phyloP scores from a whole-genome alignment of 2,329 filamentous ascomycete species.

The Sporothrix curviconia region DNA sequence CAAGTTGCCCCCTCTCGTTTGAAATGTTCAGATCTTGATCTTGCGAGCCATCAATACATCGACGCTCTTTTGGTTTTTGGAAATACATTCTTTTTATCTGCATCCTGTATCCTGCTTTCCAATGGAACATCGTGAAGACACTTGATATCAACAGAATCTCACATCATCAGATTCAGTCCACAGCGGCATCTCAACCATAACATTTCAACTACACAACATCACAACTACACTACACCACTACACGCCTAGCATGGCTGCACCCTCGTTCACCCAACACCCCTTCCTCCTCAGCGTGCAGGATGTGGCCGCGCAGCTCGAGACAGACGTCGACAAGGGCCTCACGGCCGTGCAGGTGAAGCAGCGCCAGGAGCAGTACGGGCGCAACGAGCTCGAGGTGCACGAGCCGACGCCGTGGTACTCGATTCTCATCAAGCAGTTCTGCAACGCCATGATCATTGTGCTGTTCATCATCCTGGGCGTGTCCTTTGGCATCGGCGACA shows the following conservation, averaged over 20 bases:
- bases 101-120: not conserved
- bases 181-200: no score
- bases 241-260: conserved; percentile 3
- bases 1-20: not conserved
- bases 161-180: no score
- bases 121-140: conserved; percentile 6
- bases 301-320: conserved; percentile 55
- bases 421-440: conserved; percentile 64
- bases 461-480: conserved; percentile 71
- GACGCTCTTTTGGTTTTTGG: not conserved
- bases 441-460: conserved; percentile 67
- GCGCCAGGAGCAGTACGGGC: conserved; percentile 54
- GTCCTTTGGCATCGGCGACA: conserved; percentile 56
- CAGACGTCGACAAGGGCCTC: conserved; percentile 62
- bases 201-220: no score
- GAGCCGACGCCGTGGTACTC: conserved; percentile 63
- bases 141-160: not conserved
- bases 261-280: conserved; percentile 44
- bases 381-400: conserved; percentile 64
- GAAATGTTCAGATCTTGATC: not conserved
- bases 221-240: not conserved
- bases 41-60: not conserved
- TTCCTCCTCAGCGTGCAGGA: conserved; percentile 56
- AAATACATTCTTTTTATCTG: not conserved
- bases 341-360: conserved; percentile 52